phyloP scores from a whole-genome alignment of 371 early-diverging fungal genomes.

The Mortierella sp. region DNA sequence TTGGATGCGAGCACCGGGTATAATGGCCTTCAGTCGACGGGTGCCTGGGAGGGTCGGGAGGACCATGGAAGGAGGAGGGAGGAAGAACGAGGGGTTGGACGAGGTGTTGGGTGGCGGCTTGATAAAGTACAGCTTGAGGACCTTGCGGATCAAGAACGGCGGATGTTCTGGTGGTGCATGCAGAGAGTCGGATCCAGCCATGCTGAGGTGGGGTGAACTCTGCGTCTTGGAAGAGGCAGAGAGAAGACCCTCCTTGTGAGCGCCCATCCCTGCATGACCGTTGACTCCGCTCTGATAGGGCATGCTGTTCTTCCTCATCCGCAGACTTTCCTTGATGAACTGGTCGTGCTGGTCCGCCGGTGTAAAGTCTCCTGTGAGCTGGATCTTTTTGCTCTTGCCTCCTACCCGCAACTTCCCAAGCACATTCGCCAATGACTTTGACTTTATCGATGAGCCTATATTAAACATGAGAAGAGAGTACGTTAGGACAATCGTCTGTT shows the following conservation, averaged over 20 bases:
- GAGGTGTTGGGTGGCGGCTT: constrained; percentile 16
- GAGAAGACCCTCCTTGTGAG: background rate
- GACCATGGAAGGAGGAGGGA: constrained; percentile 41
- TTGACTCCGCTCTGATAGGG: background rate
- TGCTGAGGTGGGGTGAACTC: constrained; percentile 15
- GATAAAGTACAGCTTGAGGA: constrained; percentile 40
- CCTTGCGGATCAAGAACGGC: constrained; percentile 45
- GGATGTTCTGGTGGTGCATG: background rate
- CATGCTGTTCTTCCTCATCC: constrained; percentile 22
- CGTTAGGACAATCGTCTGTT: too few species aligned
- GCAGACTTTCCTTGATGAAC: constrained; percentile 34
- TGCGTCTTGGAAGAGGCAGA: constrained; percentile 1
- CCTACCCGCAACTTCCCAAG: constrained; percentile 42
- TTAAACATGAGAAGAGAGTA: too few species aligned
- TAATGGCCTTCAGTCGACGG: constrained; percentile 46
- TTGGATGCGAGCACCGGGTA: constrained; percentile 47
- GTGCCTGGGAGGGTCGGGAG: constrained; percentile 46
- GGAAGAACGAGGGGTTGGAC: constrained; percentile 28
- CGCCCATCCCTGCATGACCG: background rate
- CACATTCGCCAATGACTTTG: constrained; percentile 29
- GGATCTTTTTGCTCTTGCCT: constrained; percentile 33
- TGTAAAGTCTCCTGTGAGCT: constrained; percentile 40
- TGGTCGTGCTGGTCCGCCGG: constrained; percentile 36
- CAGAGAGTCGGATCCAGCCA: background rate
- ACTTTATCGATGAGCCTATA: constrained; percentile 26